Evolutionary conservation across 139 green algal species (phyloP).

Genomic region (Nannochloris sp.): DNA sequence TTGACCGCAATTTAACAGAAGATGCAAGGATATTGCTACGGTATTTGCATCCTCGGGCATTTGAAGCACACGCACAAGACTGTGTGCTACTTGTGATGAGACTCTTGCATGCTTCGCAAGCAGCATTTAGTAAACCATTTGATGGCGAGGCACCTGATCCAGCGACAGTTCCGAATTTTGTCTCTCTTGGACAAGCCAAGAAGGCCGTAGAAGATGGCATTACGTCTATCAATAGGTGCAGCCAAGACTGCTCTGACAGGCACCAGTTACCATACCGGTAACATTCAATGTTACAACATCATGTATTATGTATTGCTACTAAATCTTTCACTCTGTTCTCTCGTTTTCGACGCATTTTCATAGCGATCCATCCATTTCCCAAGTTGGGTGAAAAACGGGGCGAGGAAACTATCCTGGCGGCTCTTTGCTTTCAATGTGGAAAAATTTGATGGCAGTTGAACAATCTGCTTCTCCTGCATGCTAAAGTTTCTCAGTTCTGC

Average conservation of each 20-base stretch:
- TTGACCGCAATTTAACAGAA: background rate
- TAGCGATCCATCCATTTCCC: constrained; percentile 22
- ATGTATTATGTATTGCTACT: background rate
- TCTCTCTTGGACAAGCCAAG: constrained; percentile 12
- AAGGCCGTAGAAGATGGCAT: constrained; percentile 11
- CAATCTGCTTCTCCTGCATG: constrained; percentile 54
- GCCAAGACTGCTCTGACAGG: too few species aligned
- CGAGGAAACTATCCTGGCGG: constrained; percentile 1
- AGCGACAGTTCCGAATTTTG: constrained; percentile 11
- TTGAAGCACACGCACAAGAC: background rate
- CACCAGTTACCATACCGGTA: too few species aligned
- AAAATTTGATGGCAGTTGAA: constrained; percentile 56
- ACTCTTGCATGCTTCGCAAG: background rate
- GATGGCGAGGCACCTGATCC: background rate
- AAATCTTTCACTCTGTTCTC: background rate
- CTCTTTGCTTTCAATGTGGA: constrained; percentile 28
- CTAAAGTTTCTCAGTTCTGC: constrained; percentile 71
- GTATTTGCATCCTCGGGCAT: constrained; percentile 2
- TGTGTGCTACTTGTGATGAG: background rate
- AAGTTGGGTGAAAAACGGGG: constrained; percentile 14
- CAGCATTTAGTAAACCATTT: background rate
- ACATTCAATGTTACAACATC: too few species aligned
- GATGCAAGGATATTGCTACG: background rate
- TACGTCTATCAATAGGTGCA: too few species aligned
- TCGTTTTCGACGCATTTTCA: constrained; percentile 10